Conservation (phyloP, 306 rosid genomes). For the Ammopiptanthus mongolicus region DNA sequence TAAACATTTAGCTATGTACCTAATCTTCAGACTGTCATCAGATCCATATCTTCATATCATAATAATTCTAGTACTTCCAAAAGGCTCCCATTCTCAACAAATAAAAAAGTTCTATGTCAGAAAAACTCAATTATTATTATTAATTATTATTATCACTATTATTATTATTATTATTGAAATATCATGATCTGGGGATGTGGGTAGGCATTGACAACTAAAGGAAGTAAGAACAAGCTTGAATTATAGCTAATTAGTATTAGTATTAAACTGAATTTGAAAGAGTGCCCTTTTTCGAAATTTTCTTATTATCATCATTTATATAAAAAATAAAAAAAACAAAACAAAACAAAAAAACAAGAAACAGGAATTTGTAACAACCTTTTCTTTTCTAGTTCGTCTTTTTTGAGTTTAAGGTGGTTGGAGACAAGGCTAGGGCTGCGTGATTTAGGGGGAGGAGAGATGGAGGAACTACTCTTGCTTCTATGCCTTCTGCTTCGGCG, state of each 20-base stretch:
- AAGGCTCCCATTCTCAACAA: not conserved
- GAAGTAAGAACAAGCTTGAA: too few relatives aligned
- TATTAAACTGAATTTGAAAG: too few relatives aligned
- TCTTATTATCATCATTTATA: too few relatives aligned
- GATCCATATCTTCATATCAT: not conserved
- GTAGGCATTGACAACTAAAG: not conserved
- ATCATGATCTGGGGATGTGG: not conserved
- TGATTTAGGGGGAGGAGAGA: constrained; percentile 49
- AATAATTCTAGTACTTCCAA: not conserved
- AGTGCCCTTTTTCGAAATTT: too few relatives aligned
- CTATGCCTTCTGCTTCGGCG: constrained; percentile 43
- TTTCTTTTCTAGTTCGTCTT: constrained; percentile 46
- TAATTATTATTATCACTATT: too few relatives aligned
- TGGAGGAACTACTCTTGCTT: constrained; percentile 30
- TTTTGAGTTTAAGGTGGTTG: constrained; percentile 47
- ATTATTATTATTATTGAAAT: not conserved
- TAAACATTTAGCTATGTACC: constrained; percentile 3
- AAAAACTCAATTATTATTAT: too few relatives aligned
- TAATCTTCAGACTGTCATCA: not conserved
- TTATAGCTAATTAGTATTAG: too few relatives aligned
- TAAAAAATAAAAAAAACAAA: too few relatives aligned
- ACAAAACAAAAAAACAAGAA: not conserved
- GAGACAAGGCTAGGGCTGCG: constrained; percentile 43
- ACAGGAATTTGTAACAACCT: constrained; percentile 20
- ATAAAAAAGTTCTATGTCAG: not conserved